Base-by-base conservation (phyloP, 1,139 yeast genomes). In the Saccharomycopsis hybrid region DNA sequence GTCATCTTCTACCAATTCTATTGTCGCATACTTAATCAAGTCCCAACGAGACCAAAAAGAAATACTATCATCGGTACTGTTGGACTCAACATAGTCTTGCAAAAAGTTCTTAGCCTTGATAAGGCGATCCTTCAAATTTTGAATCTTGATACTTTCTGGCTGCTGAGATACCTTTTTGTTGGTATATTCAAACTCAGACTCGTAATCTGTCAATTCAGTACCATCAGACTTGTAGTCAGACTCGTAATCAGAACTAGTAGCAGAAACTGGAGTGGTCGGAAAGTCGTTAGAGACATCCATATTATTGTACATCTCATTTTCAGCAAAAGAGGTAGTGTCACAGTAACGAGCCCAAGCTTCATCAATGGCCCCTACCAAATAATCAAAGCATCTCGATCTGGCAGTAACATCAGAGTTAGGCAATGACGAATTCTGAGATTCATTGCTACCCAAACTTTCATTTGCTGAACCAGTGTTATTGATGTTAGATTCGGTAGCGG, bases 301-400 rank as follows among this genome's bases (percentile, higher is more conserved):
- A 13, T 29, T 42, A 5, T 44, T 32, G 9, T 33, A 43, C n/a
- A 36, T 60, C 58, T 82, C 84, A 57, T 83, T 87, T 68, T 90
- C 97, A 41, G 88, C 95, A 59, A 76, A 77, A 5, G 96, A 77
- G 2, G 96, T 86, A 27, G 90, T 86, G 64, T 87, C 89, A 63
- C 96, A 90, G 64, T 87, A 89, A 62, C 94, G 82, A 27, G 96
- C 97, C 97, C 97, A 90, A 5, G 90, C 96, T 63, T 89, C 97
- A 64, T 90, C 97, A 59, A 90, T 90, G 5, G 96, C 89, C 56
- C 89, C 84, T 46, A 89, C 86, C 57, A 90, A 77, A 64, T 90
- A 90, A 54, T 89, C 96, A 65, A 89, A 87, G 62, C 97, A 90
- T 52, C 94, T 80, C 55, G 82, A 77, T 64, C 97, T 80, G 1